phyloP scores from a whole-genome alignment of 2,329 filamentous ascomycete species.

The Metarhizium sp. region DNA sequence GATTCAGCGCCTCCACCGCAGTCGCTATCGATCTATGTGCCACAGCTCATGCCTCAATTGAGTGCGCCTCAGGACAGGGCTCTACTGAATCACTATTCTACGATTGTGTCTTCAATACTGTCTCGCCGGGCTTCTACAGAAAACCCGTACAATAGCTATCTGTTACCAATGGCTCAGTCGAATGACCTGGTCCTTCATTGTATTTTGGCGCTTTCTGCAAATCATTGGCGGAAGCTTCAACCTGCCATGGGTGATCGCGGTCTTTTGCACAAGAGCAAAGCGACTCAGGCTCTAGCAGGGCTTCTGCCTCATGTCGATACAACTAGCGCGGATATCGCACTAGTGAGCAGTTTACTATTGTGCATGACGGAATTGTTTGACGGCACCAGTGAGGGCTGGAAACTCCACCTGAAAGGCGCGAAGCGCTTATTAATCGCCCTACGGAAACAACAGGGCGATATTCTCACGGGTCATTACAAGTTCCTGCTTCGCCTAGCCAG shows the following conservation, averaged over 20 bases:
- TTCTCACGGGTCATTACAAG: slow-evolving; percentile 27
- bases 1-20: slow-evolving; percentile 7
- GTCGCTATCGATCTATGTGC: slow-evolving; percentile 19
- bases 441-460: slow-evolving; percentile 20
- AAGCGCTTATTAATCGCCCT: slow-evolving; percentile 25
- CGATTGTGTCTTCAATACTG: slow-evolving; percentile 22
- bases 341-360: slow-evolving; percentile 28
- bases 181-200: slow-evolving; percentile 24
- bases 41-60: slow-evolving; percentile 20
- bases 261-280: slow-evolving; percentile 21
- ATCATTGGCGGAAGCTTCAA: slow-evolving; percentile 25
- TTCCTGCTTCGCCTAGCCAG: slow-evolving; percentile 24
- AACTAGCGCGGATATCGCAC: slow-evolving; percentile 23
- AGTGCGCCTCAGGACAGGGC: slow-evolving; percentile 19
- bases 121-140: slow-evolving; percentile 17
- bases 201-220: slow-evolving; percentile 22
- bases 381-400: slow-evolving; percentile 30
- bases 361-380: slow-evolving; percentile 34
- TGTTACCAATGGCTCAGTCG: slow-evolving; percentile 22
- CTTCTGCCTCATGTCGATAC: slow-evolving; percentile 24
- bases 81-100: slow-evolving; percentile 24
- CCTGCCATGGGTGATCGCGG: slow-evolving; percentile 20
- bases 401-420: slow-evolving; percentile 32
- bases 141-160: slow-evolving; percentile 23
- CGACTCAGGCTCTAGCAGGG: slow-evolving; percentile 20